Conservation (phyloP, 176 grass and related monocot species). For the Pontederia crassipes region DNA sequence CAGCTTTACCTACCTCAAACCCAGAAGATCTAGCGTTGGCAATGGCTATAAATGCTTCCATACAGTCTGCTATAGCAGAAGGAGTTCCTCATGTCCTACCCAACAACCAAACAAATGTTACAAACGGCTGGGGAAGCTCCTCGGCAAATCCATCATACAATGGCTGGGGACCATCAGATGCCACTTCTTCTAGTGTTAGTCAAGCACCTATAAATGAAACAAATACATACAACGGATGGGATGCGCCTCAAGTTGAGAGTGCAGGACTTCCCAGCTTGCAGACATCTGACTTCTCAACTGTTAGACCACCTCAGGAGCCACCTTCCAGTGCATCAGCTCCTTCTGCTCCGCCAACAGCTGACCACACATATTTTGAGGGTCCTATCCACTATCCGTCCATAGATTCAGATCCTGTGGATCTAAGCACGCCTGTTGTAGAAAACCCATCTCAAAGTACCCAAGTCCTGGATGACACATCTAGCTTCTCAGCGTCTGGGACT, state of each 20-base stretch:
- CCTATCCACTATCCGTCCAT: slow-evolving; percentile 69
- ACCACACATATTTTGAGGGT: slow-evolving; percentile 44
- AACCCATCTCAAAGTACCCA: neutral
- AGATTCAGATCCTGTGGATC: slow-evolving; percentile 51
- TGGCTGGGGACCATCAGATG: slow-evolving; percentile 38
- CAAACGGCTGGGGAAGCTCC: slow-evolving; percentile 36
- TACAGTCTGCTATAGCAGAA: slow-evolving; percentile 74
- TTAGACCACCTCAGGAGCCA: slow-evolving; percentile 20
- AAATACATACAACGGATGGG: slow-evolving; percentile 56
- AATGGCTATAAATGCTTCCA: slow-evolving; percentile 91
- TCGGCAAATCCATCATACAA: slow-evolving; percentile 42
- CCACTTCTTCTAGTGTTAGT: slow-evolving; percentile 13
- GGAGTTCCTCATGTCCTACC: slow-evolving; percentile 58
- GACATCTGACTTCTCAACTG: slow-evolving; percentile 8
- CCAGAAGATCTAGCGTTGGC: slow-evolving; percentile 67
- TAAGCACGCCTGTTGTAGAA: slow-evolving; percentile 17
- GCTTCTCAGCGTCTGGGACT: slow-evolving; percentile 17
- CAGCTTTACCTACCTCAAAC: slow-evolving; percentile 22
- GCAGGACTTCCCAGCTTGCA: slow-evolving; percentile 12
- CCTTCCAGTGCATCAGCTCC: slow-evolving; percentile 30
- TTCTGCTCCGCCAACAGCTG: slow-evolving; percentile 60
- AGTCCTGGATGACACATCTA: neutral
- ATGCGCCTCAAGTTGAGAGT: slow-evolving; percentile 38
- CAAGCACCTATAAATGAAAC: slow-evolving; percentile 22
- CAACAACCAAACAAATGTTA: slow-evolving; percentile 20